Evolutionary conservation across 176 grass and related monocot species (phyloP).

Genomic region (Phyllostachys edulis): DNA sequence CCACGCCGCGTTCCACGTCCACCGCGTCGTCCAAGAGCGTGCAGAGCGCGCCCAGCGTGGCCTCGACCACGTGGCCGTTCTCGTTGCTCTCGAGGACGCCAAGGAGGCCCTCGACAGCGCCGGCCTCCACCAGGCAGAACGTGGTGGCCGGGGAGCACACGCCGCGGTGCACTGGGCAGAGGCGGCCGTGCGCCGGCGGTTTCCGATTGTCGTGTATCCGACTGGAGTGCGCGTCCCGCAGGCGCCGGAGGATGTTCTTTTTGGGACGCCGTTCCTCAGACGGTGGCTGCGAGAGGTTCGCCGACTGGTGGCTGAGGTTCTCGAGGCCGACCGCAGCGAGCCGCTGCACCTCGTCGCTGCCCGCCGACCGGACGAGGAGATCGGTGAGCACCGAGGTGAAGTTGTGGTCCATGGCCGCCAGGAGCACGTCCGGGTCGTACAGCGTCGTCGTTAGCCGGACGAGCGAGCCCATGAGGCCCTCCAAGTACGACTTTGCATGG

Average conservation of each 20-base stretch:
- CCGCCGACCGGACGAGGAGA: constrained; percentile 48
- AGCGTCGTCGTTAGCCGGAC: constrained; percentile 72
- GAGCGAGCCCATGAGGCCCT: constrained; percentile 66
- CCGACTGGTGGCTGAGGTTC: constrained; percentile 76
- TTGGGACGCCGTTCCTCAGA: constrained; percentile 29
- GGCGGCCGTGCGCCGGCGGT: not conserved
- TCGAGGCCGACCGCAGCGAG: constrained; percentile 61
- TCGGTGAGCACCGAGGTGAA: constrained; percentile 62
- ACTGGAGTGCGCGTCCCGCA: constrained; percentile 35
- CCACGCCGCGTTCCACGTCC: constrained; percentile 62
- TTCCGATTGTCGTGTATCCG: constrained; percentile 49
- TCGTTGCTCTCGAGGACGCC: constrained; percentile 60
- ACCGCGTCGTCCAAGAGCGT: constrained; percentile 78
- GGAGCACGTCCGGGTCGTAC: constrained; percentile 61
- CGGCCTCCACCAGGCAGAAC: constrained; percentile 73
- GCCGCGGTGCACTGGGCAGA: constrained; percentile 68
- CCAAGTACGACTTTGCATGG: constrained; percentile 58
- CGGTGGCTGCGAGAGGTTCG: constrained; percentile 45
- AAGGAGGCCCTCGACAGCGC: constrained; percentile 67
- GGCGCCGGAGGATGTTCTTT: constrained; percentile 54
- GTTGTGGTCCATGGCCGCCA: constrained; percentile 51
- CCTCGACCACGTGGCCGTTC: constrained; percentile 47
- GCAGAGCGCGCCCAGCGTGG: constrained; percentile 60
- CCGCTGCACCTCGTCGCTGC: constrained; percentile 76
- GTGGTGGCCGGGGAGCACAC: constrained; percentile 55